Base-by-base conservation (phyloP, 164 flowering plant species). In the Cinnamomum chago region DNA sequence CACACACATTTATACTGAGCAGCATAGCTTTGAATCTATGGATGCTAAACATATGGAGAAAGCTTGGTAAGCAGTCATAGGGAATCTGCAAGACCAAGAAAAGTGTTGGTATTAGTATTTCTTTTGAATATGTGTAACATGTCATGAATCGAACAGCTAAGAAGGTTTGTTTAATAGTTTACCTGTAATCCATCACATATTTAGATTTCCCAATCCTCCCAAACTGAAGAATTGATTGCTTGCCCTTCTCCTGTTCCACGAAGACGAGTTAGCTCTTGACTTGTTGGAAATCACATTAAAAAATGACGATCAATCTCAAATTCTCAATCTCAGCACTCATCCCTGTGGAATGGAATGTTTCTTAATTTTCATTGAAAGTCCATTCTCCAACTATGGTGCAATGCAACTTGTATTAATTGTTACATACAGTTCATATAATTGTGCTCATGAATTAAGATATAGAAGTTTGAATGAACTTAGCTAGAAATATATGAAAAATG, bases 181-280 rank as follows among this genome's bases (percentile, higher is more conserved):
- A 92, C 98, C 98, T 89, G 86, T 89, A 93, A 77, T 91, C 97
- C 93, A 91, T 84, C 72, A 91, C 91, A 76, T 84, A 95, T 65
- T 93, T 90, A 1, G 86, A 83, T 76, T 89, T 93, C 28, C 85
- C 95, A 22, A 89, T 86, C 75, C 95, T 85, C 62, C 95, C 97
- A 65, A 95, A 91, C 83, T 91, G 97, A 80, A 95, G 78, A 40
- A 89, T 86, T 27, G 93, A 85, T 62, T 91, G 98, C 73, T 80
- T 88, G 82, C 92, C 97, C 55, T 83, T 86, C 72, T 86, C 90
- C 94, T 89, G 74, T 50, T 64, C 28, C 35, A 9, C 58, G 2
- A 6, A 28, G 17, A 67, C 47, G 14, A 55, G 47, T 64, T 64
- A 64, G 67, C 11, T 24, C 14, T 11, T 25, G n/a, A 15, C 60